Base-by-base conservation (phyloP, 176 grass and related monocot genomes). In the Triticum urartu region DNA sequence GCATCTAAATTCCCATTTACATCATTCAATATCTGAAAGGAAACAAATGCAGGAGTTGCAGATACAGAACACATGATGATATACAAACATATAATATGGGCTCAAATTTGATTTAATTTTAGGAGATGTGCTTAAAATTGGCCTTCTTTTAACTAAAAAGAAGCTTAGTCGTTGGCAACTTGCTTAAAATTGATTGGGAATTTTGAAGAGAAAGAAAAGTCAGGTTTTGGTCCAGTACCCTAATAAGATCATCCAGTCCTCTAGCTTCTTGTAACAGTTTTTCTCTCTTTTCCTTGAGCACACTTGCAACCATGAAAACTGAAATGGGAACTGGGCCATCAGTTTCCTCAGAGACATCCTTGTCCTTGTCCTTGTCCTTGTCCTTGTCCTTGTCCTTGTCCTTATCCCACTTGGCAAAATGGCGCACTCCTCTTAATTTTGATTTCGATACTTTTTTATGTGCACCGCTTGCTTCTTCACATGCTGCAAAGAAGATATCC, bases 261-360 rank as follows among this genome's bases (percentile, higher is more conserved):
- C 94, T 91, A 48, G 97, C 97, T 89, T 99, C 97, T 24, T 89
- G 91, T 82, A 99, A 68, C 34, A 99, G 72, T 25, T 89, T 98
- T 20, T 95, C 89, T 80, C 97, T 99, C 78, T 99, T 96, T 81
- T 99, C 97, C 83, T 99, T 99, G 34, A 99, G 91, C 83, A 99
- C 97, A 85, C 97, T 94, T 25, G 97, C 97, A 86, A 99, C 97
- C 71, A 99, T 93, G 87, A 99, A 99, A 87, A 99, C 97, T 59
- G 97, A 94, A 91, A 99, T 99, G 7, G 97, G 97, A 79, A 99
- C 84, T 14, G 97, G 97, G 12, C 88, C 97, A 63, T 96, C 94
- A 85, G 34, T 65, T 72, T 85, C 79, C 21, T 91, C 91, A 39
- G 64, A 11, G 15, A 74, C 97, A 87, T 59, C 54, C 54, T 58